A percentile compares a stretch with the other conserved stretches of the same genome.
phyloP scores from a whole-genome alignment of 176 grass and related monocot genomes.

The Phragmites australis region DNA sequence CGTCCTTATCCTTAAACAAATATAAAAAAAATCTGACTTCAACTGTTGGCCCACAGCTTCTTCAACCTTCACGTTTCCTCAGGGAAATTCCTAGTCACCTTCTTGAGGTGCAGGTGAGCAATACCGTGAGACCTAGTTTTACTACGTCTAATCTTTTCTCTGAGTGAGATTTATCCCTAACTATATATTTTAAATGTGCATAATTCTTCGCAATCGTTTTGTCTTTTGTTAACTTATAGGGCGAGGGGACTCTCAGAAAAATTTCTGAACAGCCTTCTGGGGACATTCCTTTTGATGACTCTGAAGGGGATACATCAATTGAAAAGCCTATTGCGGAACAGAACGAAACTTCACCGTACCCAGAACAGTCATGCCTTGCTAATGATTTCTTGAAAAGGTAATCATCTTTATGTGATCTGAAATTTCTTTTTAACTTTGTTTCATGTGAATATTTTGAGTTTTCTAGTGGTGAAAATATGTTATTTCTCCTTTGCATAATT shows the following conservation, averaged over 20 bases:
- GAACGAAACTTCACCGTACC: constrained; percentile 37
- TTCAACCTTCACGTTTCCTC: constrained; percentile 91
- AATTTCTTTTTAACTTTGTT: constrained; percentile 6
- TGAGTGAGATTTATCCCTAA: too few relatives aligned
- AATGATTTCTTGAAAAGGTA: constrained; percentile 96
- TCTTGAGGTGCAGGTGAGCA: constrained; percentile 73
- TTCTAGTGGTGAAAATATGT: background rate
- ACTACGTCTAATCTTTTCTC: background rate
- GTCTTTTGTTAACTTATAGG: constrained; percentile 26
- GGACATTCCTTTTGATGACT: constrained; percentile 21
- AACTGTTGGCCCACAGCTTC: constrained; percentile 57
- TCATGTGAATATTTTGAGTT: background rate
- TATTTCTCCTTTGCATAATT: constrained; percentile 7
- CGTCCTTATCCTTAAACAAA: constrained; percentile 15
- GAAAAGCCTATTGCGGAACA: constrained; percentile 30
- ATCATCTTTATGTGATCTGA: constrained; percentile 9
- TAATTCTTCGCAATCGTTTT: too few relatives aligned
- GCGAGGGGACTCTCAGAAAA: constrained; percentile 27
- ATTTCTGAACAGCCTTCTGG: constrained; percentile 4
- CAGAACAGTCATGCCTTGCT: constrained; percentile 52
- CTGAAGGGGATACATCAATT: constrained; percentile 35
- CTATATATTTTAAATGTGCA: too few relatives aligned
- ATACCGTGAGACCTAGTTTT: constrained; percentile 25
- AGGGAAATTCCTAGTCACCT: constrained; percentile 84
- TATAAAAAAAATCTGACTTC: constrained; percentile 20